Conservation (phyloP, 768 basidiomycete species). For the Cyclocybe cylindracea region DNA sequence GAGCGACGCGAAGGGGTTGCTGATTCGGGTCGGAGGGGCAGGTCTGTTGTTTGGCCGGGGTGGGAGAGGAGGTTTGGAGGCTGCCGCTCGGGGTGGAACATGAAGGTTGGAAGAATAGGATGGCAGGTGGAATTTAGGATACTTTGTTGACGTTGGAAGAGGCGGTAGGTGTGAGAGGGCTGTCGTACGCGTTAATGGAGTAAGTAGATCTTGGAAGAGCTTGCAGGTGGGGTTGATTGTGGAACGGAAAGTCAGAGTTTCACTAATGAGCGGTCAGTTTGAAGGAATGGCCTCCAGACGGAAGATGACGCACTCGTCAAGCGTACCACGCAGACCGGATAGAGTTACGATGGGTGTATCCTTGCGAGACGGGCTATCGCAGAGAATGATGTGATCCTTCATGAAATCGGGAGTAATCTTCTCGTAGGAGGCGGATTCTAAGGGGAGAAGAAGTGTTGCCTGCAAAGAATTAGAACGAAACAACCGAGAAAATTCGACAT, state of each 20-base stretch:
- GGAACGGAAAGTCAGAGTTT: constrained; percentile 44
- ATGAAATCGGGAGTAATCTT: constrained; percentile 73
- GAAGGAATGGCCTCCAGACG: neutral
- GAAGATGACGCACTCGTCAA: constrained; percentile 52
- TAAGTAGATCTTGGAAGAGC: constrained; percentile 38
- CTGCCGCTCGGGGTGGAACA: constrained; percentile 48
- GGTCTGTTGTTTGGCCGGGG: constrained; percentile 34
- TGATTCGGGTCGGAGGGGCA: constrained; percentile 39
- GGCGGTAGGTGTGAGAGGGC: constrained; percentile 49
- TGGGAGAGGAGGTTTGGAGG: constrained; percentile 40
- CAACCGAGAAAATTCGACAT: constrained; percentile 1
- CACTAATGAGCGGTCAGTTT: constrained; percentile 24
- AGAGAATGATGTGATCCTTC: constrained; percentile 79
- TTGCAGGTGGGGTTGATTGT: constrained; percentile 43
- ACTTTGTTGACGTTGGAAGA: constrained; percentile 43
- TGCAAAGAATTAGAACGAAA: constrained; percentile 28
- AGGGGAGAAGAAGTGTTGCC: constrained; percentile 82
- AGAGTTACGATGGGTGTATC: constrained; percentile 67
- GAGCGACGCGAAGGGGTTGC: constrained; percentile 80
- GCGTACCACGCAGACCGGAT: constrained; percentile 78
- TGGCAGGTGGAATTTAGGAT: constrained; percentile 49
- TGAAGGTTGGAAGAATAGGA: constrained; percentile 45
- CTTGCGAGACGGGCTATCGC: constrained; percentile 49
- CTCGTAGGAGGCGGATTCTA: constrained; percentile 55
- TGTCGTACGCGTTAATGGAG: constrained; percentile 32